Percentiles rank a stretch among this genome's conserved stretches.
phyloP scores from a whole-genome alignment of 768 basidiomycete species.

The Suillus cothurnatus region DNA sequence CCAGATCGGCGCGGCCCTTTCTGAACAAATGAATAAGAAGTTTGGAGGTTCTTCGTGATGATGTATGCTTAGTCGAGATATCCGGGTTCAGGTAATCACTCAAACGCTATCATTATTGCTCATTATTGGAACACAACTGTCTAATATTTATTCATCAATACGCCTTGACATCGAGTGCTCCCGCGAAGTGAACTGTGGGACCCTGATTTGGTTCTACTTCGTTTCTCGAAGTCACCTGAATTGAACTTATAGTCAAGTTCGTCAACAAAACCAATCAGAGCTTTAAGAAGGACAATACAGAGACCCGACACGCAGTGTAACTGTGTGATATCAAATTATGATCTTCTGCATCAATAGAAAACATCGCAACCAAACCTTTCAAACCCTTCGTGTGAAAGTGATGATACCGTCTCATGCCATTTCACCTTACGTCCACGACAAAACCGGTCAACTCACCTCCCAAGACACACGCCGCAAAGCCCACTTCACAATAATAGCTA shows the following conservation, averaged over 20 bases:
- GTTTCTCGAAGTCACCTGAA: background rate
- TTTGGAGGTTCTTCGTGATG: constrained; percentile 22
- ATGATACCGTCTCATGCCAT: constrained; percentile 58
- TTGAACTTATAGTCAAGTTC: background rate
- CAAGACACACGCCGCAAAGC: constrained; percentile 67
- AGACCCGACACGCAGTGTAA: background rate
- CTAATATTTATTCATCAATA: background rate
- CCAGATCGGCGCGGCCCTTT: constrained; percentile 47
- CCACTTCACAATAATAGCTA: constrained; percentile 75
- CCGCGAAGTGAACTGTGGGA: background rate
- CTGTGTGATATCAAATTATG: background rate
- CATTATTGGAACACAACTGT: background rate
- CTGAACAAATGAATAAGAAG: constrained; percentile 46
- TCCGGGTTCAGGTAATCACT: background rate
- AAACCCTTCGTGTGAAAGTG: constrained; percentile 65
- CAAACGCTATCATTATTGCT: constrained; percentile 4
- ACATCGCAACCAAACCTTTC: constrained; percentile 56
- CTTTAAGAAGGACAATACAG: background rate
- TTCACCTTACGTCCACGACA: background rate
- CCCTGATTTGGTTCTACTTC: background rate
- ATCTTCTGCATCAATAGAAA: background rate
- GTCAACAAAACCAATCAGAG: background rate
- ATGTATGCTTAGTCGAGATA: background rate
- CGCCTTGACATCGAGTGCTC: background rate
- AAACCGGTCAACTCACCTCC: constrained; percentile 48